phyloP scores from a whole-genome alignment of 2,329 filamentous ascomycete species.

The Trichoderma citrinoviride region DNA sequence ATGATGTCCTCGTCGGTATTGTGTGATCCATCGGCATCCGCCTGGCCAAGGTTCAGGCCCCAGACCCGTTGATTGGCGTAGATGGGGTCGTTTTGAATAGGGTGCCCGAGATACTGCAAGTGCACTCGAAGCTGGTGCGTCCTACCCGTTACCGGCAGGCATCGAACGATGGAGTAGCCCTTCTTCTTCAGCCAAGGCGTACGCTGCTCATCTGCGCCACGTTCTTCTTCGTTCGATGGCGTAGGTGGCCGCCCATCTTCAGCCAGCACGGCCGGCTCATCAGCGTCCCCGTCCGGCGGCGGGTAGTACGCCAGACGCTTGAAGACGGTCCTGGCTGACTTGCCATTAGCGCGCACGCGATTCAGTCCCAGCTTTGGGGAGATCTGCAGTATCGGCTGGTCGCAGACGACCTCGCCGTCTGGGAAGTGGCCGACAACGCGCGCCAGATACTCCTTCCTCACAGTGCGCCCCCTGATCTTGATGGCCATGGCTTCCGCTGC shows the following conservation, averaged over 20 bases:
- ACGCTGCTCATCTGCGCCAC: constrained; percentile 26
- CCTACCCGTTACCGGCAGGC: constrained; percentile 85
- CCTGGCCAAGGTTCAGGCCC: constrained; percentile 71
- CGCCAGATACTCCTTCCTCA: constrained; percentile 94
- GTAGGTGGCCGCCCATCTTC: constrained; percentile 29
- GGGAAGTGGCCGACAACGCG: constrained; percentile 90
- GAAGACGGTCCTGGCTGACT: constrained; percentile 86
- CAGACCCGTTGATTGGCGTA: constrained; percentile 95
- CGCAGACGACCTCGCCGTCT: constrained; percentile 84
- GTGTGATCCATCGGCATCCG: constrained; percentile 61
- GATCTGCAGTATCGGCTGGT: constrained; percentile 90
- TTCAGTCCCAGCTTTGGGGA: constrained; percentile 95
- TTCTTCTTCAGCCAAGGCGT: constrained; percentile 54
- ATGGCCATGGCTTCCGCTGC: constrained; percentile 74
- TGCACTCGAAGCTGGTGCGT: constrained; percentile 96
- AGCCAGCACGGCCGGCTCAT: not conserved
- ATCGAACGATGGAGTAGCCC: constrained; percentile 93
- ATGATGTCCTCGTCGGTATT: constrained; percentile 90
- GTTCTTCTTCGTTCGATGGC: constrained; percentile 25
- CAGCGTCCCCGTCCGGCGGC: constrained; percentile 35
- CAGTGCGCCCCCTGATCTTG: constrained; percentile 75
- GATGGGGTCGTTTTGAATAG: constrained; percentile 96
- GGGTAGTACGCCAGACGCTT: constrained; percentile 91
- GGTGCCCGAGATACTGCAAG: constrained; percentile 88
- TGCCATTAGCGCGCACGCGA: constrained; percentile 88